These are phyloP conservation scores for Clavispora vitiphila DNA, from an alignment of 805 yeast genomes.

Conservation along the genomic window DNA sequence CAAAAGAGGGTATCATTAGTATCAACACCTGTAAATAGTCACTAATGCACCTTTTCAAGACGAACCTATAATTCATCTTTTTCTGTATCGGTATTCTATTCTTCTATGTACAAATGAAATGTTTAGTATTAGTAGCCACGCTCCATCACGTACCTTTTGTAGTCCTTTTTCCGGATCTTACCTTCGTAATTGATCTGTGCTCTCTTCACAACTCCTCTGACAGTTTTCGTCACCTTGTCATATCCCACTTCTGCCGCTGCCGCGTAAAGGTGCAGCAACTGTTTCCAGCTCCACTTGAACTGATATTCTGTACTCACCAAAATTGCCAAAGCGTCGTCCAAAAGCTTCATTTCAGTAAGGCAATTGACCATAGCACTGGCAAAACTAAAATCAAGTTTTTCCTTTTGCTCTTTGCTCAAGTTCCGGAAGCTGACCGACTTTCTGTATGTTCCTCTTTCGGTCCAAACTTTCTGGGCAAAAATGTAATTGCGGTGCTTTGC, in stretches of 20 bases:
- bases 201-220: slow-evolving; percentile 30
- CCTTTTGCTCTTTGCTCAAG: slow-evolving; percentile 32
- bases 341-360: slow-evolving; percentile 49
- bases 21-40: slow-evolving; percentile 26
- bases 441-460: slow-evolving; percentile 72
- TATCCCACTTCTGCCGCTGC: slow-evolving; percentile 31
- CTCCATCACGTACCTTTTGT: slow-evolving; percentile 25
- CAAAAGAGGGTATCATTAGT: slow-evolving; percentile 47
- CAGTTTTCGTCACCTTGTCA: slow-evolving; percentile 22
- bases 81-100: not conserved
- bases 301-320: slow-evolving; percentile 61
- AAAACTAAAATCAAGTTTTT: slow-evolving; percentile 55
- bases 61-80: not conserved
- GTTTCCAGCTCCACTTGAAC: slow-evolving; percentile 61
- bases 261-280: slow-evolving; percentile 24
- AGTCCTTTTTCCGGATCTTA: slow-evolving; percentile 33
- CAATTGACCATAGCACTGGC: slow-evolving; percentile 66
- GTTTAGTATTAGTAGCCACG: slow-evolving; percentile 23
- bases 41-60: not conserved
- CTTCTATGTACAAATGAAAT: slow-evolving; percentile 1
- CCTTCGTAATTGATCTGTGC: slow-evolving; percentile 36
- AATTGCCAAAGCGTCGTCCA: slow-evolving; percentile 67
- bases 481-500: slow-evolving; percentile 46
- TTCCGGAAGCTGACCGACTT: slow-evolving; percentile 46
- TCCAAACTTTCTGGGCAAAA: slow-evolving; percentile 68